Evolutionary conservation across 2,329 filamentous ascomycete genomes (phyloP), one percentile per base, ranked within the genome.

Genomic region (Dryadomyces quercus-mongolicae): DNA sequence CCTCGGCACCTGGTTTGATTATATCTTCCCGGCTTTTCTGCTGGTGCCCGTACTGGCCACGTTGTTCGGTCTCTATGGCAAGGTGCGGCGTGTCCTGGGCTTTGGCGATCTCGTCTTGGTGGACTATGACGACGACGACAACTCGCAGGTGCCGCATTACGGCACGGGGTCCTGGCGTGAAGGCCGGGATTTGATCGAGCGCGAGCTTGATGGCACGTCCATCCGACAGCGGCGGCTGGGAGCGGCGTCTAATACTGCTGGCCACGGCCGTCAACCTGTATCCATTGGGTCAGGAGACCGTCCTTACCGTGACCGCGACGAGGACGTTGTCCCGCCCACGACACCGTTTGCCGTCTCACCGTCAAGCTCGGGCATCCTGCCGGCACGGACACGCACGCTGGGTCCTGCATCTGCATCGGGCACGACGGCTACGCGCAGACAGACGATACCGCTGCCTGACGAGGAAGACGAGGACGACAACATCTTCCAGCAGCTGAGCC

Each of bases 101-200:
- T 88, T 94, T 56, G 88, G 85, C 40, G 81, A 88, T 43, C 72
- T 91, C 1, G 81, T 91, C 46, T 86, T 89, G 40, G 86, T 91
- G 43, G 85, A 86, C 15, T 76, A 82, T 13, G 58, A 52, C 1
- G 81, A 92, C 46, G 86, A 90, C 43, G 87, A 92, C 46, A 85
- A 86, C 15, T 4, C 16, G 18, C 46, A 22, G 45, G 88, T 85
- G 34, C 80, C 88, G 36, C 73, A 91, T 3, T 89, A 85, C 59
- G 89, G 89, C 15, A 83, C 84, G 1, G 88, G 88, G 1, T 85
- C 85, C 1, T 97, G 92, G 93, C 82, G 91, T 49, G 93, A 97
- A 70, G 93, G 93, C 3, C 80, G 89, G 51, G 86, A 91, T 51
- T 77, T 98, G 31, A 95, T 98, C 58, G 88, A 95, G 59, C 81